Percentiles rank a stretch among this genome's conserved stretches.
These are phyloP conservation scores for Colletotrichum graminicola DNA, from an alignment of 2,329 filamentous ascomycete species.

Conservation along the genomic window DNA sequence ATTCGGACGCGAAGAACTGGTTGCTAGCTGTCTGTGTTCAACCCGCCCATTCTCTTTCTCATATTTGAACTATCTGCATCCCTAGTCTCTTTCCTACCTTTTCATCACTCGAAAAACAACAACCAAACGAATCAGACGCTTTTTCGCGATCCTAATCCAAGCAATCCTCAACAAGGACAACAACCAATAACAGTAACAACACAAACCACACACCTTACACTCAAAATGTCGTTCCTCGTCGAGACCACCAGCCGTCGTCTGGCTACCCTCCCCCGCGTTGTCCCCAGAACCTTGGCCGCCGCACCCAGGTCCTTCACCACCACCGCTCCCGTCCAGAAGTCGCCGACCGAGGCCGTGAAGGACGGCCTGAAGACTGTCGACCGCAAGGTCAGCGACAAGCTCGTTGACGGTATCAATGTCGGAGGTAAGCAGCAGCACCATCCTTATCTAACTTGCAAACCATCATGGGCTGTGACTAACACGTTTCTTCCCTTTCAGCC, in stretches of 20 bases:
- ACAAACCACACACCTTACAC: not conserved
- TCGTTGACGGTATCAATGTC: conserved; percentile 71
- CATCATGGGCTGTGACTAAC: conserved; percentile 26
- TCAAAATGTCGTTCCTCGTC: conserved; percentile 67
- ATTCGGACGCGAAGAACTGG: not conserved
- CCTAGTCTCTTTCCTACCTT: not conserved
- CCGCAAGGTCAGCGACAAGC: conserved; percentile 69
- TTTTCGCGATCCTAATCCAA: not conserved
- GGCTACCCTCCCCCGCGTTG: conserved; percentile 50
- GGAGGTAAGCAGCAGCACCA: conserved; percentile 62
- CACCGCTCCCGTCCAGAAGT: conserved; percentile 59
- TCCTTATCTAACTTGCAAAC: not conserved
- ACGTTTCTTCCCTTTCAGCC: conserved; percentile 46
- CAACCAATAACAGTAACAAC: conserved; percentile 3
- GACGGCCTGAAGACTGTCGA: conserved; percentile 71
- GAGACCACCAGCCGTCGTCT: conserved; percentile 58
- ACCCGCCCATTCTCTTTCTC: not conserved
- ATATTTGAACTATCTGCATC: conserved; percentile 24
- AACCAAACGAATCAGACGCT: conserved; percentile 14
- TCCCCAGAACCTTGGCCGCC: conserved; percentile 54
- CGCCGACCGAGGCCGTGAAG: conserved; percentile 67
- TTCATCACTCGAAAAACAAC: not conserved
- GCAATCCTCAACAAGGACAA: conserved; percentile 7
- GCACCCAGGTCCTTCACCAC: conserved; percentile 66
- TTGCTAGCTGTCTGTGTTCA: not conserved